Conservation (phyloP, 2,329 filamentous ascomycete genomes). For the Apiospora aurea region DNA sequence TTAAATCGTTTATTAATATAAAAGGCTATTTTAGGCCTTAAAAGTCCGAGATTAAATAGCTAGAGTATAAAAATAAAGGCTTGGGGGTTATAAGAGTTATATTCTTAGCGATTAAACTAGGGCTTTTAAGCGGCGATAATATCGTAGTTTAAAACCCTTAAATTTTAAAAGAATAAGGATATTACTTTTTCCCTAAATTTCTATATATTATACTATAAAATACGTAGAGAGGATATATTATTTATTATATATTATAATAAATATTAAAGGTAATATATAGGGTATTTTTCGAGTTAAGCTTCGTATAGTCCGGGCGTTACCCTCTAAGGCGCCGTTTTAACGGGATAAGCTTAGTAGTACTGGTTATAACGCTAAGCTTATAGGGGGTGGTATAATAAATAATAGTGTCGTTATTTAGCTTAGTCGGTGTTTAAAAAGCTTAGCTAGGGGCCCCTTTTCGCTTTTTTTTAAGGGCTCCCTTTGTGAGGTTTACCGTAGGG, state of each 20-base stretch:
- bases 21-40: neutral
- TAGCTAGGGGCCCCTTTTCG: no score
- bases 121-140: neutral
- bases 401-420: no score
- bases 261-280: neutral
- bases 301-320: no score
- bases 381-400: no score
- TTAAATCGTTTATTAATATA: neutral
- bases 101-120: neutral
- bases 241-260: neutral
- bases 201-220: slow-evolving; percentile 13
- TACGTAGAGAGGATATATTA: neutral
- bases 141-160: neutral
- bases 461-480: no score
- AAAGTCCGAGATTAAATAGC: neutral
- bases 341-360: no score
- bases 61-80: neutral
- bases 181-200: neutral
- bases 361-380: no score
- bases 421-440: no score
- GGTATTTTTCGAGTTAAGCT: neutral
- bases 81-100: neutral
- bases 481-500: no score
- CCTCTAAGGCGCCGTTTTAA: neutral
- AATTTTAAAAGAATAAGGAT: neutral